Evolutionary conservation across 2,329 filamentous ascomycete genomes (phyloP).

Genomic region (Pseudocercospora eumusae): DNA sequence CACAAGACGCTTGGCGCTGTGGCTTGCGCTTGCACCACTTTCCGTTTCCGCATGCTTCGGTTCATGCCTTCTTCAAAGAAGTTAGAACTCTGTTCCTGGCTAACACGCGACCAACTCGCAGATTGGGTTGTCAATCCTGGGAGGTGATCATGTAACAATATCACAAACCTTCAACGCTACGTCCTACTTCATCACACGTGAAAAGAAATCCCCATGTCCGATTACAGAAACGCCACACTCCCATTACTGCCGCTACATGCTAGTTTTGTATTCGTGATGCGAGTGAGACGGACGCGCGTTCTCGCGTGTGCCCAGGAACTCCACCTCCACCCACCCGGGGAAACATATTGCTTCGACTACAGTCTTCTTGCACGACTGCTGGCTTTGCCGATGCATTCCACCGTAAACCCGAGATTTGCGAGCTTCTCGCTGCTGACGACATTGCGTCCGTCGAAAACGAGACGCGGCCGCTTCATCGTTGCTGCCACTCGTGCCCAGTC

Average conservation of each 20-base stretch:
- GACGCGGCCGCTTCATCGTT: slow-evolving; percentile 39
- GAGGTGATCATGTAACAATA: too few species aligned
- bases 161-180: background rate
- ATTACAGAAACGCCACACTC: background rate
- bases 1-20: background rate
- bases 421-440: slow-evolving; percentile 40
- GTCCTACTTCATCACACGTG: background rate
- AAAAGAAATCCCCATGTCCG: background rate
- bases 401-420: slow-evolving; percentile 40
- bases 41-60: too few species aligned
- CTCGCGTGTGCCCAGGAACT: background rate
- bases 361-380: slow-evolving; percentile 21
- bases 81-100: slow-evolving; percentile 4
- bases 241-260: background rate
- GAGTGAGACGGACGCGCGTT: background rate
- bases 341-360: slow-evolving; percentile 13
- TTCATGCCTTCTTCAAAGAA: background rate
- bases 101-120: background rate
- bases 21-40: background rate
- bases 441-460: slow-evolving; percentile 43
- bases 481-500: slow-evolving; percentile 40
- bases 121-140: background rate
- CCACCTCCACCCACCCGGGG: slow-evolving; percentile 2
- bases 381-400: slow-evolving; percentile 41
- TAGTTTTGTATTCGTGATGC: background rate